phyloP scores from a whole-genome alignment of 2,329 filamentous ascomycete genomes.

The Nigrospora sphaerica region DNA sequence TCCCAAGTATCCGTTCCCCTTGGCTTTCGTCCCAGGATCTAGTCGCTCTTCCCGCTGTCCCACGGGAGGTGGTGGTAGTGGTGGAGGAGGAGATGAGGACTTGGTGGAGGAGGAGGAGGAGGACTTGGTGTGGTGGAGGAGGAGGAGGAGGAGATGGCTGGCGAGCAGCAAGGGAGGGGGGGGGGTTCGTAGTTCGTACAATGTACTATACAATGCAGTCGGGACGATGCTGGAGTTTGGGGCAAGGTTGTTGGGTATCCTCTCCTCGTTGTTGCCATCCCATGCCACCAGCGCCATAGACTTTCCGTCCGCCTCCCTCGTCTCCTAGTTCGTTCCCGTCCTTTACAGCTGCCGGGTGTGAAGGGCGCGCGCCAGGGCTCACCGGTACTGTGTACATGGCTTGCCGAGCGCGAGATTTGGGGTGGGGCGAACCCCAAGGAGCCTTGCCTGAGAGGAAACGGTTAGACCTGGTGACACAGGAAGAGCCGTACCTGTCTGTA shows the following conservation, averaged over 20 bases:
- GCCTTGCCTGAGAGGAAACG: slow-evolving; percentile 12
- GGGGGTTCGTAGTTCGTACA: not conserved
- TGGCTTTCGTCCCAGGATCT: no score
- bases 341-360: no score
- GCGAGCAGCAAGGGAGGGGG: not conserved
- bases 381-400: not conserved
- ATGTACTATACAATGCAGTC: not conserved
- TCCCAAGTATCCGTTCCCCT: no score
- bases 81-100: not conserved
- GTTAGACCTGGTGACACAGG: slow-evolving; percentile 19
- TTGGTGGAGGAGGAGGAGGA: not conserved
- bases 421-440: slow-evolving; percentile 14
- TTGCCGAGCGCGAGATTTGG: slow-evolving; percentile 12
- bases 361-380: no score
- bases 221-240: no score
- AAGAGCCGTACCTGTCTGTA: slow-evolving; percentile 10
- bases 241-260: no score
- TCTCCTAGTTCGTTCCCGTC: no score
- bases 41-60: slow-evolving; percentile 5
- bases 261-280: no score
- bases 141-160: not conserved
- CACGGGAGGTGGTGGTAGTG: slow-evolving; percentile 13
- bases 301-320: no score
- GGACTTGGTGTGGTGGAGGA: not conserved
- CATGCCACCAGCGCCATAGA: no score